Evolutionary conservation across 1,139 yeast species (phyloP), one percentile per base, ranked within the genome.

Genomic region (Debaryomyces psychrophilus): DNA sequence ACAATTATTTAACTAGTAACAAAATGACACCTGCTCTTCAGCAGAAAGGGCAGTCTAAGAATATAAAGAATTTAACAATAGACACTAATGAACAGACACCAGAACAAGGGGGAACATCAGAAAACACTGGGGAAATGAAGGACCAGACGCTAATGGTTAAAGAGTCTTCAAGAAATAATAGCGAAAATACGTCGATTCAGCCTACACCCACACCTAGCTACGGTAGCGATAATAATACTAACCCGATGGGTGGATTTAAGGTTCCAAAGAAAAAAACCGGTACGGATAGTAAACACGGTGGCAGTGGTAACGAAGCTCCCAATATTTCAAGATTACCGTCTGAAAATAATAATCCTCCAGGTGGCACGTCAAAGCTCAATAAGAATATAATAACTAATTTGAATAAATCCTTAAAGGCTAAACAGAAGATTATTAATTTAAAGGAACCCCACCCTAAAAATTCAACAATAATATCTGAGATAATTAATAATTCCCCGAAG

Each of bases 341-440:
- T n/a, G 44, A 41, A 8, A 26, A 14, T 26, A 26, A 12, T 6
- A 26, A 18, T n/a, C 11, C 28, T 5, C 4, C 17, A 9, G 31
- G 35, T 18, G 14, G 28, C 34, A 20, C 29, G 6, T 28, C 44
- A 5, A 42, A 42, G 20, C 53, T 68, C 28, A 70, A 68, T 53
- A 68, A 68, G 43, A 59, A 53, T 27, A 62, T 67, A 31, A 67
- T 72, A 36, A 58, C 72, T 29, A 69, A 66, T 55, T 57, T 72
- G 36, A 72, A 72, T 52, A 71, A 71, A 51, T 67, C 77, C 3
- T 55, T 72, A 36, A 71, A 69, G 52, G 76, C 75, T 8, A 72
- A 72, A 47, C 77, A 72, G 50, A 68, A 69, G 48, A 65, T 72
- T 43, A 70, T 71, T 44, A 67, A 59, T 48, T 56, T 71, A 7